These are phyloP conservation scores for Tetrapisispora nanseiensis DNA, from an alignment of 805 yeast species.

Conservation along the genomic window DNA sequence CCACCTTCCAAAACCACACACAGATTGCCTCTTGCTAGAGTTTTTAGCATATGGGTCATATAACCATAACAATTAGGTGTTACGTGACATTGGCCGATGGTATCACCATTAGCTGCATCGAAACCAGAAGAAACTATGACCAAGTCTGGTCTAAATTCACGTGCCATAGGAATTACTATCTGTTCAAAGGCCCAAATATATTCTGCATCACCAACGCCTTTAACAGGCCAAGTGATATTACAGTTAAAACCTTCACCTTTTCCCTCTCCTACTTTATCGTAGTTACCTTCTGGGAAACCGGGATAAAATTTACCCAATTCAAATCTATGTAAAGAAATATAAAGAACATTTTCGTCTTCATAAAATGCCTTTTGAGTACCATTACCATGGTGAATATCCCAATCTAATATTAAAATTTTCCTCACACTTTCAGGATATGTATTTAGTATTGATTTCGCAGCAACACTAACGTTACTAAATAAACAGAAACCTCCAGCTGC, in stretches of 20 bases:
- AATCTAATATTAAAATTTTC: constrained; percentile 74
- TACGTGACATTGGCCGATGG: constrained; percentile 92
- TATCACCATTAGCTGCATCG: constrained; percentile 98
- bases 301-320: constrained; percentile 92
- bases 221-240: constrained; percentile 87
- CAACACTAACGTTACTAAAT: constrained; percentile 94
- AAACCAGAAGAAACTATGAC: constrained; percentile 92
- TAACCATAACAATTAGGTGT: constrained; percentile 94
- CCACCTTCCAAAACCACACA: constrained; percentile 96
- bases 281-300: constrained; percentile 79
- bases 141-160: constrained; percentile 86
- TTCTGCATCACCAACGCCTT: constrained; percentile 93
- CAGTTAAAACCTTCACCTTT: constrained; percentile 79
- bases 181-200: constrained; percentile 83
- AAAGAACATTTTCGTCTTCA: constrained; percentile 82
- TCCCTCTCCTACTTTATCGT: constrained; percentile 75
- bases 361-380: constrained; percentile 93
- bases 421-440: constrained; percentile 83
- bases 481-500: constrained; percentile 95
- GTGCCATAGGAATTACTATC: constrained; percentile 77
- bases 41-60: constrained; percentile 86
- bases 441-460: constrained; percentile 75
- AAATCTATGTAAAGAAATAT: constrained; percentile 85
- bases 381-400: constrained; percentile 99
- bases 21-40: constrained; percentile 77